Percentiles rank a stretch among this genome's conserved stretches.
Conservation (phyloP, 2,329 filamentous ascomycete genomes). For the Beauveria australis region DNA sequence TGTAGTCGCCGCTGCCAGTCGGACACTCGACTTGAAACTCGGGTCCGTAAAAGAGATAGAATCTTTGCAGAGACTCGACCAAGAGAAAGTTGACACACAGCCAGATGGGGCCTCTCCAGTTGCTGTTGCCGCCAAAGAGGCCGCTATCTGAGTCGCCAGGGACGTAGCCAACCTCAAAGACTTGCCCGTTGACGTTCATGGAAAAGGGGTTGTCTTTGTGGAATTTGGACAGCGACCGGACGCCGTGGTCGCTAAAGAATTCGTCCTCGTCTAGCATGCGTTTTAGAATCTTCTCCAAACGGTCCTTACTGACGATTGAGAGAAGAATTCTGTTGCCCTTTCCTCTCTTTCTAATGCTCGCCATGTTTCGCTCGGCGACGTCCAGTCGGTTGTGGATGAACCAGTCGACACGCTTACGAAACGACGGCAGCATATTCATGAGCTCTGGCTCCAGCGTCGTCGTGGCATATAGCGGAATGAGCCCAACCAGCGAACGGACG, state of each 20-base stretch:
- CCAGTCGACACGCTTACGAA: slow-evolving; percentile 91
- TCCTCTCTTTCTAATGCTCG: slow-evolving; percentile 81
- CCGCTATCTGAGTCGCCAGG: slow-evolving; percentile 95
- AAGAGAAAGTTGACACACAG: slow-evolving; percentile 92
- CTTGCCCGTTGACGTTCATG: slow-evolving; percentile 92
- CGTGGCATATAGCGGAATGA: slow-evolving; percentile 90
- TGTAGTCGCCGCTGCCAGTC: slow-evolving; percentile 84
- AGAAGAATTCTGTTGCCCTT: slow-evolving; percentile 83
- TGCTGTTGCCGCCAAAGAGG: slow-evolving; percentile 93
- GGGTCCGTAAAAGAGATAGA: slow-evolving; percentile 92
- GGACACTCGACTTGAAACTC: slow-evolving; percentile 87
- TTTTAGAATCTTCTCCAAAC: slow-evolving; percentile 79
- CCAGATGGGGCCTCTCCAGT: slow-evolving; percentile 96
- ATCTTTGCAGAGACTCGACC: slow-evolving; percentile 87
- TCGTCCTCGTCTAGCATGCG: slow-evolving; percentile 93
- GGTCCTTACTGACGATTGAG: slow-evolving; percentile 85
- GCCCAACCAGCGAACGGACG: slow-evolving; percentile 81
- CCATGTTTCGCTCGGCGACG: slow-evolving; percentile 86
- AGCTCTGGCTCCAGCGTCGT: slow-evolving; percentile 89
- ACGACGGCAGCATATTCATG: slow-evolving; percentile 81
- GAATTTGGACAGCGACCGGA: slow-evolving; percentile 84
- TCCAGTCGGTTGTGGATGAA: slow-evolving; percentile 84
- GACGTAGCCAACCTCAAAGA: slow-evolving; percentile 80
- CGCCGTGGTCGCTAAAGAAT: slow-evolving; percentile 83
- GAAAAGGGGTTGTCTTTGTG: slow-evolving; percentile 86